Percentiles rank a stretch among this genome's conserved stretches.
phyloP scores from a whole-genome alignment of 73 alveolate genomes.

The Paramecium caudatum region DNA sequence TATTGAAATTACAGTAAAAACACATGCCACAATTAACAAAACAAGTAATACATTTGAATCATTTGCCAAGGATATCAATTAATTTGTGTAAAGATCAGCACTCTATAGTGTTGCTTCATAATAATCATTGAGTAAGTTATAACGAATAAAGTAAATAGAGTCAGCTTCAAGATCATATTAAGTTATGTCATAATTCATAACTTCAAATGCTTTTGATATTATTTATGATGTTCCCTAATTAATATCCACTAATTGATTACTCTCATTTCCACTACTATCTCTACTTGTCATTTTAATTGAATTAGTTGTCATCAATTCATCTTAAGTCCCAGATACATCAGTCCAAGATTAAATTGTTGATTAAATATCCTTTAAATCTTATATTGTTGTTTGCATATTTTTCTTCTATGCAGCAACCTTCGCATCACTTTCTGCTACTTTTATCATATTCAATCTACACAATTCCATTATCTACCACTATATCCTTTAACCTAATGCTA shows the following conservation, averaged over 20 bases:
- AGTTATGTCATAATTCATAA: slow-evolving; percentile 22
- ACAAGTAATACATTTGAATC: background rate
- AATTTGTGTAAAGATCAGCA: slow-evolving; percentile 47
- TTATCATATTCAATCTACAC: slow-evolving; percentile 56
- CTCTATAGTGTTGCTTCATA: slow-evolving; percentile 50
- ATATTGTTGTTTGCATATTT: slow-evolving; percentile 43
- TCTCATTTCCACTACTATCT: slow-evolving; percentile 39
- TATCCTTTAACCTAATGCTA: slow-evolving; percentile 63
- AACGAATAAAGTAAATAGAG: slow-evolving; percentile 43
- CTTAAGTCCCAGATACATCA: slow-evolving; percentile 1
- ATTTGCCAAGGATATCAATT: slow-evolving; percentile 17
- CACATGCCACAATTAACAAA: slow-evolving; percentile 65
- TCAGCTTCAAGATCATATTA: background rate
- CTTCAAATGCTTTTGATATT: slow-evolving; percentile 69
- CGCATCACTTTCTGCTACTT: background rate
- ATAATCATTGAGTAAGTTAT: slow-evolving; percentile 66
- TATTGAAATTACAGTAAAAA: slow-evolving; percentile 43
- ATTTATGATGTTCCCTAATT: slow-evolving; percentile 70
- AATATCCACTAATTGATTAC: slow-evolving; percentile 27
- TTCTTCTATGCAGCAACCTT: slow-evolving; percentile 17
- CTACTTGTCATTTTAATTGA: slow-evolving; percentile 59
- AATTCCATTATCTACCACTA: slow-evolving; percentile 39
- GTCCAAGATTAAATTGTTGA: background rate
- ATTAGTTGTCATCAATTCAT: slow-evolving; percentile 25
- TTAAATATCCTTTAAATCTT: slow-evolving; percentile 28